Conservation (phyloP, 148 eudicot species). For the Vaccinium corymbosum region DNA sequence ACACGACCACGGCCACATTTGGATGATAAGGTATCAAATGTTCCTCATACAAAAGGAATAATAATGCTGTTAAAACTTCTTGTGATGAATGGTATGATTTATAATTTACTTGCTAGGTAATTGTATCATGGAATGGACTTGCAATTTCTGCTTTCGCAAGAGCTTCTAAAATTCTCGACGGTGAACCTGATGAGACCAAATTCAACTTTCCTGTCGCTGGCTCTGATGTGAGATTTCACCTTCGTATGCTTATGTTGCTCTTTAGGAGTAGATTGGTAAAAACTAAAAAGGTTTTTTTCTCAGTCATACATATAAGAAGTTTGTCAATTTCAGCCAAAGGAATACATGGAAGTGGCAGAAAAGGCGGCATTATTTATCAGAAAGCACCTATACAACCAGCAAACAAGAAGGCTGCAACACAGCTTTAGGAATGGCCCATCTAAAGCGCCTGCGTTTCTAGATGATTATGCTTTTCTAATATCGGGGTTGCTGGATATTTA, state of each 20-base stretch:
- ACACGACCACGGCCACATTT: slow-evolving; percentile 74
- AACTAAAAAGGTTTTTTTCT: background rate
- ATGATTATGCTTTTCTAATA: slow-evolving; percentile 89
- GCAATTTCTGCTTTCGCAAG: slow-evolving; percentile 84
- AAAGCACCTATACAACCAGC: slow-evolving; percentile 52
- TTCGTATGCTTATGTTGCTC: background rate
- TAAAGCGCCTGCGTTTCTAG: slow-evolving; percentile 91
- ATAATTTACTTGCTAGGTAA: slow-evolving; percentile 48
- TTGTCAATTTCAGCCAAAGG: slow-evolving; percentile 48
- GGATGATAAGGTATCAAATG: slow-evolving; percentile 74
- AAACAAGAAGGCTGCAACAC: slow-evolving; percentile 64
- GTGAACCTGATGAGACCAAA: slow-evolving; percentile 57
- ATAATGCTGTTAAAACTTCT: background rate
- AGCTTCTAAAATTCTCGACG: slow-evolving; percentile 77
- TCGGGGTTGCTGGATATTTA: slow-evolving; percentile 78
- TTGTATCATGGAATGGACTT: slow-evolving; percentile 97
- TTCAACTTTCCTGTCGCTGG: slow-evolving; percentile 75
- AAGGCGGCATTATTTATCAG: slow-evolving; percentile 71
- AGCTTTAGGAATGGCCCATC: slow-evolving; percentile 92
- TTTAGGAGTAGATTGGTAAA: background rate
- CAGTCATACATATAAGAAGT: background rate
- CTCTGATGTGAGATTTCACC: slow-evolving; percentile 50
- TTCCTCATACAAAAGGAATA: background rate
- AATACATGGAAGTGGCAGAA: slow-evolving; percentile 76
- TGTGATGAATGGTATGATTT: slow-evolving; percentile 11